Conservation (phyloP, 331 rosid genomes). For the Quercus tomentella region DNA sequence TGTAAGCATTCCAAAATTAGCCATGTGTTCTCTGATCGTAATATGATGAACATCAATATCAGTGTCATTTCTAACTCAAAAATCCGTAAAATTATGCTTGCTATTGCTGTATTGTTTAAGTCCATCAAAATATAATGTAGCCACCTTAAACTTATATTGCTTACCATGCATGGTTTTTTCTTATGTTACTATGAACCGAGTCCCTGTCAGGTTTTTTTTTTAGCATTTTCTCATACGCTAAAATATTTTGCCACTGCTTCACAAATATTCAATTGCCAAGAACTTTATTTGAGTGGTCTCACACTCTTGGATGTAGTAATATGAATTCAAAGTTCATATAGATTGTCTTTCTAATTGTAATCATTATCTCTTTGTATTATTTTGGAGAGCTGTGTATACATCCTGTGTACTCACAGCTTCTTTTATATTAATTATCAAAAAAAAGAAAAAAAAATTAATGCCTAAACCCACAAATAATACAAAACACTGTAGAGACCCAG, state of each 20-base stretch:
- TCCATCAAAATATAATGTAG: not conserved
- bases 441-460: not conserved
- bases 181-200: not conserved
- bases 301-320: too few species aligned
- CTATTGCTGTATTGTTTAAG: not conserved
- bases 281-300: too few species aligned
- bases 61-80: not conserved
- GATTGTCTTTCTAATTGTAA: too few species aligned
- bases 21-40: not conserved
- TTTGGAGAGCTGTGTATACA: too few species aligned
- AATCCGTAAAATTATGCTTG: not conserved
- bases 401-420: too few species aligned
- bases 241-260: too few species aligned
- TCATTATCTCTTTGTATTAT: too few species aligned
- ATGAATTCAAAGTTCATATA: too few species aligned
- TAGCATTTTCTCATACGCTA: not conserved
- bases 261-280: too few species aligned
- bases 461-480: not conserved
- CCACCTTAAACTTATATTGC: not conserved
- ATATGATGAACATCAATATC: not conserved
- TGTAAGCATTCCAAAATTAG: not conserved
- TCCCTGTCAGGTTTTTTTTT: not conserved
- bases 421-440: too few species aligned
- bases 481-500: not conserved
- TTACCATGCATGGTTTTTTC: not conserved